These are phyloP conservation scores for Paecilomyces variotii DNA, from an alignment of 2,329 filamentous ascomycete species.

Conservation along the genomic window DNA sequence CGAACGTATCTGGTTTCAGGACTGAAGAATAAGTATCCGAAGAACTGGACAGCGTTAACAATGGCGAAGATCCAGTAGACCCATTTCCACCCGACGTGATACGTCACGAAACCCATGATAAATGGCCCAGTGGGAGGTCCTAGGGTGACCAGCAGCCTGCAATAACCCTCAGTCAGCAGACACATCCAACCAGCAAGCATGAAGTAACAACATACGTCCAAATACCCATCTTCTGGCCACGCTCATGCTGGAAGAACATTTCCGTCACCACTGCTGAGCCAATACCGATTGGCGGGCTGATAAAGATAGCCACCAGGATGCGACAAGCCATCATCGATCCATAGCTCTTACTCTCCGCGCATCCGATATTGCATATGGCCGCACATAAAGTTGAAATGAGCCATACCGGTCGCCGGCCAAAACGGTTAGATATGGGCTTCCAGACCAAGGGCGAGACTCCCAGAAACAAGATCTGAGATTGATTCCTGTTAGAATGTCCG, in stretches of 20 bases:
- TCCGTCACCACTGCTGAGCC: constrained; percentile 49
- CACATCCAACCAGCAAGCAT: background rate
- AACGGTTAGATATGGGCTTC: constrained; percentile 44
- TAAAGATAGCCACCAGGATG: constrained; percentile 46
- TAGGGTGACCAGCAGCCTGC: constrained; percentile 36
- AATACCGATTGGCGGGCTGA: constrained; percentile 44
- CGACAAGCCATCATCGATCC: constrained; percentile 43
- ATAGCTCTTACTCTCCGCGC: constrained; percentile 42
- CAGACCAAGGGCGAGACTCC: constrained; percentile 47
- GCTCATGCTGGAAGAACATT: constrained; percentile 46
- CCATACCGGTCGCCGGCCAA: constrained; percentile 47
- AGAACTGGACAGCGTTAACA: constrained; percentile 44
- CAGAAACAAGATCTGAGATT: constrained; percentile 44
- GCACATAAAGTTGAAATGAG: constrained; percentile 42
- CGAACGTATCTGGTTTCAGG: constrained; percentile 43
- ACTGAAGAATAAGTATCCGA: constrained; percentile 43
- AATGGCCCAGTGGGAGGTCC: constrained; percentile 34
- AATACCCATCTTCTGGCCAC: constrained; percentile 46
- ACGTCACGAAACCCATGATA: constrained; percentile 34
- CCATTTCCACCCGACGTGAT: constrained; percentile 48
- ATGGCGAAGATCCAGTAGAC: constrained; percentile 51
- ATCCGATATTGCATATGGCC: constrained; percentile 45
- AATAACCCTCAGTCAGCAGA: background rate
- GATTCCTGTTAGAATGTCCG: background rate
- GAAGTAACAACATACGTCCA: constrained; percentile 34